These are phyloP conservation scores for Ophidiomyces ophidiicola DNA, from an alignment of 2,329 filamentous ascomycete species.

Conservation along the genomic window DNA sequence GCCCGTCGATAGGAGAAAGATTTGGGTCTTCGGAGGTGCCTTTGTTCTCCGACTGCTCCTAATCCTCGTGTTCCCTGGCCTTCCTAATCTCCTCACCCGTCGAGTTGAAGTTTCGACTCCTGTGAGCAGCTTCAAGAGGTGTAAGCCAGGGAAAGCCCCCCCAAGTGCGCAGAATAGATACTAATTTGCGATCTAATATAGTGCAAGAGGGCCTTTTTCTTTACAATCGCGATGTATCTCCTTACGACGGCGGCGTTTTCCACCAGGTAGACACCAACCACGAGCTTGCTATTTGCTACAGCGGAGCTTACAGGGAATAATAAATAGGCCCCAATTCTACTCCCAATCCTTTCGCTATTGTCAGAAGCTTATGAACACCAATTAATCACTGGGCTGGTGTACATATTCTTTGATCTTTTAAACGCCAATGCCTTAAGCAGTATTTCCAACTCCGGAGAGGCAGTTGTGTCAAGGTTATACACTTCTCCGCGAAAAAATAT, in stretches of 20 bases:
- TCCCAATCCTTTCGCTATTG: slow-evolving; percentile 82
- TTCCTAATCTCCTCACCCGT: slow-evolving; percentile 74
- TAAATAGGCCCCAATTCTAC: slow-evolving; percentile 64
- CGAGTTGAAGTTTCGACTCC: slow-evolving; percentile 95
- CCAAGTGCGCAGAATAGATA: slow-evolving; percentile 7
- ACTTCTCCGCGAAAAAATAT: slow-evolving; percentile 65
- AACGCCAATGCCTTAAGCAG: slow-evolving; percentile 66
- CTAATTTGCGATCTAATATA: slow-evolving; percentile 27
- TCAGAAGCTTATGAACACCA: slow-evolving; percentile 56
- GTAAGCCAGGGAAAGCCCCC: slow-evolving; percentile 42
- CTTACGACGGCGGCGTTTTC: slow-evolving; percentile 84
- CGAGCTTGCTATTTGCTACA: neutral
- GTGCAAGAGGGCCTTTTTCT: slow-evolving; percentile 95
- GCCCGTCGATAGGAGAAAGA: slow-evolving; percentile 47
- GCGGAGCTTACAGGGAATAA: neutral
- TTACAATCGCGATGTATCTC: slow-evolving; percentile 90
- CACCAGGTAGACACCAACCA: slow-evolving; percentile 42
- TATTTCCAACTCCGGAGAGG: slow-evolving; percentile 72
- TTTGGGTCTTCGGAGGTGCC: slow-evolving; percentile 60
- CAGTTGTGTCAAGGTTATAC: slow-evolving; percentile 60
- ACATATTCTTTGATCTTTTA: slow-evolving; percentile 66
- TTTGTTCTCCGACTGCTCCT: slow-evolving; percentile 67
- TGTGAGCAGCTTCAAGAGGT: slow-evolving; percentile 93
- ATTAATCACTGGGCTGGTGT: slow-evolving; percentile 66
- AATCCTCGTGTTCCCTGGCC: slow-evolving; percentile 65